Evolutionary conservation across 495 filamentous ascomycete species (phyloP), one percentile per base, ranked within the genome.

Genomic region (Daldinia caldariorum): DNA sequence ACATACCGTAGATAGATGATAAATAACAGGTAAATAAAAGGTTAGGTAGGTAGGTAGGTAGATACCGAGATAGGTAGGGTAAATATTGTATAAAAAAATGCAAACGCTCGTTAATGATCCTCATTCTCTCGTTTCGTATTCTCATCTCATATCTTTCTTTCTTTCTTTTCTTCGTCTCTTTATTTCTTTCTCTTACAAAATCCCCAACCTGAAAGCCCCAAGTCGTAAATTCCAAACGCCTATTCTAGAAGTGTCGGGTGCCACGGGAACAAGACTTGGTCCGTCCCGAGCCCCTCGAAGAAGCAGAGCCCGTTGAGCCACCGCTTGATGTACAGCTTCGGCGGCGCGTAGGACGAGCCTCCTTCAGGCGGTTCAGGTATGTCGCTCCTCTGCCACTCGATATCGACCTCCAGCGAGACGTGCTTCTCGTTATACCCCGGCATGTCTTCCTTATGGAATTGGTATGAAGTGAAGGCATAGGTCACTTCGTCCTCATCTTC

Each of bases 251-350:
- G 66, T 13, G 69, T 66, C 12, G 72, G 37, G 14, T 74, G 76
- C 76, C 76, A 78, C 12, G 76, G 72, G 29, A 78, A 77, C 43
- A 78, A 47, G 53, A 77, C 43, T 74, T 10, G 60, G 16, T 32
- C 55, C 66, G 4, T 20, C 34, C 18, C 62, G 51, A 1, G 6
- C 6, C 7, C 63, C 0, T 61, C 65, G 37, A 43, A 67, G 62
- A 78, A 76, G 37, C 67, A 74, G 31, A 78, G 63, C 22, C 76
- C 76, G 39, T 78, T 78, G 32, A 75, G 53, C 76, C 76, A 78
- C 26, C 72, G 70, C 50, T 71, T 73, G 58, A 64, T 75, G 45
- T 75, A 72, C 10, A 78, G 61, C 37, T 58, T 74, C 53, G 72
- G 76, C 10, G 54, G 22, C 4, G 18, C 38, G 14, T 29, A 16